These are phyloP conservation scores for Papiliotrema nemorosa DNA, from an alignment of 1,284 basidiomycete species.

Conservation along the genomic window DNA sequence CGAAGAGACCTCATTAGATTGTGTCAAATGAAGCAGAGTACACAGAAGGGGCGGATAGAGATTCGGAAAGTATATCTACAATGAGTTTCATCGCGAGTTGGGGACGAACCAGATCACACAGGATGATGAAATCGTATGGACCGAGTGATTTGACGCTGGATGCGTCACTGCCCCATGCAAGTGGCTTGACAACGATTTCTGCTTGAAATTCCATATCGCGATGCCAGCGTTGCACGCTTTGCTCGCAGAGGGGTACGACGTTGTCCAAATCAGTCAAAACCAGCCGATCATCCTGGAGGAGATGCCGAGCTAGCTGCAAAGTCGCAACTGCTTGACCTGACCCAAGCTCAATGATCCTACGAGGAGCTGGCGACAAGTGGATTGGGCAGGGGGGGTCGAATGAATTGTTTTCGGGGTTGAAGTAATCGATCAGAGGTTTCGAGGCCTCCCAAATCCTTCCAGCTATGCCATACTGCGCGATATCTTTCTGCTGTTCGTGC, in stretches of 20 bases:
- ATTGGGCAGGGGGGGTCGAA: conserved; percentile 41
- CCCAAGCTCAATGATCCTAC: conserved; percentile 40
- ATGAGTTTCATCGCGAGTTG: not conserved
- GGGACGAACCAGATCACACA: conserved; percentile 44
- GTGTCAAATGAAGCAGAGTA: conserved; percentile 39
- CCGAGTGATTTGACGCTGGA: conserved; percentile 11
- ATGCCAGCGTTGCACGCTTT: conserved; percentile 23
- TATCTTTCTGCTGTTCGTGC: conserved; percentile 35
- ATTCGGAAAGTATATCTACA: conserved; percentile 47
- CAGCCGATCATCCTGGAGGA: conserved; percentile 23
- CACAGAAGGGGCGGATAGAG: conserved; percentile 41
- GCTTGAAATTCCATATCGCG: conserved; percentile 6
- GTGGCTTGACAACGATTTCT: conserved; percentile 22
- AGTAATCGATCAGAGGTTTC: conserved; percentile 35
- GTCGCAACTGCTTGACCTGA: conserved; percentile 44
- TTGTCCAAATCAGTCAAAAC: conserved; percentile 42
- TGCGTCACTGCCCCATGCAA: conserved; percentile 39
- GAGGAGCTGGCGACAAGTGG: conserved; percentile 12
- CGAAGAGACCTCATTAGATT: conserved; percentile 1
- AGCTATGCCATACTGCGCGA: conserved; percentile 44
- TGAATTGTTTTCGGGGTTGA: conserved; percentile 21
- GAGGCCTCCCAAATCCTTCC: conserved; percentile 47
- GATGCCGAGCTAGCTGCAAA: conserved; percentile 33
- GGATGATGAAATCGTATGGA: conserved; percentile 40
- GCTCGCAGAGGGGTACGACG: conserved; percentile 39